Evolutionary conservation across 306 rosid genomes (phyloP), one percentile per base, ranked within the genome.

Genomic region (Quercus rubra): DNA sequence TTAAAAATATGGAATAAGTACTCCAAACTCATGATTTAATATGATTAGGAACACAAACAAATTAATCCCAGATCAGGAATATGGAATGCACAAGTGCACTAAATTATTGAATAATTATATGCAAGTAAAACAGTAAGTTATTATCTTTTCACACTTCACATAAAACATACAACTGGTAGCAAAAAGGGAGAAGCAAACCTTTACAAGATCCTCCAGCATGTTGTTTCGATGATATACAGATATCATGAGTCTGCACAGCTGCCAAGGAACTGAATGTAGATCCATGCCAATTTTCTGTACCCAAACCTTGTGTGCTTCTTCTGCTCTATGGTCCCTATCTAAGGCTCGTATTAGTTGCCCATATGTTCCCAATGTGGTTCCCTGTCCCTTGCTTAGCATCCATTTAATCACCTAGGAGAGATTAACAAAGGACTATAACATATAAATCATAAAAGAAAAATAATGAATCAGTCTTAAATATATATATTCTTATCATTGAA

Each of bases 311-410:
- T 91, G 98, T 10, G 99, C 97, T 85, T 95, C 99, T 74, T 82
- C 91, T 18, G 89, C 88, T 86, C 98, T 87, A 55, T 92, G 92
- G 89, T 95, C 99, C 98, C 89, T 91, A 77, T 92, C 97, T 72
- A 95, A 86, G 73, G 99, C 98, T 68, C 79, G 83, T 72, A 95
- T 86, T 71, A 95, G 75, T 83, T 91, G 98, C 76, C 89, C 90
- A 61, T 95, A 95, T 54, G 91, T 89, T 66, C 92, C 88, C 98
- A 91, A 77, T 38, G 99, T 92, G 71, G 76, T 94, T 72, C 99
- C 99, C 77, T 94, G 97, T 64, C 97, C 97, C 85, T 91, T 95
- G 94, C 97, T 95, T 84, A 95, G 83, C 92, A 95, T 95, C 99
- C 97, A 95, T 80, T 95, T 95, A 80, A 92, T 95, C 66, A 91